A percentile compares a stretch with the other conserved stretches of the same genome.
phyloP scores from a whole-genome alignment of 108 stramenopile genomes.

The Nannochloropsis salina region DNA sequence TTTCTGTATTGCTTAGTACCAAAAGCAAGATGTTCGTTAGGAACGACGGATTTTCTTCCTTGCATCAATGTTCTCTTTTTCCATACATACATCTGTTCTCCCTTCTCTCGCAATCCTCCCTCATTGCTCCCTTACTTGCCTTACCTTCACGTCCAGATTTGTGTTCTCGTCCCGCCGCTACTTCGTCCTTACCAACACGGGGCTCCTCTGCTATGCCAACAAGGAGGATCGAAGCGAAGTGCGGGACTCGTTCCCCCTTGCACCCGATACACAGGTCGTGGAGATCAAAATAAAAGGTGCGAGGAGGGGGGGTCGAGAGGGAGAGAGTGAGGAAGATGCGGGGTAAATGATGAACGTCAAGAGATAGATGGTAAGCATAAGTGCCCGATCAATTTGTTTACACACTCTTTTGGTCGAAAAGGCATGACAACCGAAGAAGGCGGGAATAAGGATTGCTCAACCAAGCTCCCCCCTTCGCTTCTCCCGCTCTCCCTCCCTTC shows the following conservation, averaged over 20 bases:
- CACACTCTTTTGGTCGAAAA: background rate
- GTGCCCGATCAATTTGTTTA: background rate
- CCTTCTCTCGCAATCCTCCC: too few relatives aligned
- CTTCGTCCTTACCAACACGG: background rate
- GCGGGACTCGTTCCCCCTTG: background rate
- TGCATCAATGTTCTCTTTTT: background rate
- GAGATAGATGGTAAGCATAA: background rate
- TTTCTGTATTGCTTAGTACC: too few relatives aligned
- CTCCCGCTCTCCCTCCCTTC: background rate
- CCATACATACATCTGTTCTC: too few relatives aligned
- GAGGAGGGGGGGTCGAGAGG: background rate
- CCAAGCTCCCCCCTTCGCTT: background rate
- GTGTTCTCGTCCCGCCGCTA: background rate
- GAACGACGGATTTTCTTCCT: background rate
- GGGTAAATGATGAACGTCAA: background rate
- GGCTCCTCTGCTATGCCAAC: background rate
- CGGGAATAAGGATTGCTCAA: background rate
- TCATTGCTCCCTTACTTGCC: too few relatives aligned
- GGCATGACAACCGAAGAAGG: too few relatives aligned
- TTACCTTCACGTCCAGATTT: background rate
- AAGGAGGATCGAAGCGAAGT: constrained; percentile 11
- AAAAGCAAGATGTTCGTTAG: too few relatives aligned
- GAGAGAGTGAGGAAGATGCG: background rate
- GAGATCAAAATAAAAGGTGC: constrained; percentile 8
- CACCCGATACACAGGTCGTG: background rate